Base-by-base conservation (phyloP, 495 filamentous ascomycete genomes). In the Bacidia rubella region DNA sequence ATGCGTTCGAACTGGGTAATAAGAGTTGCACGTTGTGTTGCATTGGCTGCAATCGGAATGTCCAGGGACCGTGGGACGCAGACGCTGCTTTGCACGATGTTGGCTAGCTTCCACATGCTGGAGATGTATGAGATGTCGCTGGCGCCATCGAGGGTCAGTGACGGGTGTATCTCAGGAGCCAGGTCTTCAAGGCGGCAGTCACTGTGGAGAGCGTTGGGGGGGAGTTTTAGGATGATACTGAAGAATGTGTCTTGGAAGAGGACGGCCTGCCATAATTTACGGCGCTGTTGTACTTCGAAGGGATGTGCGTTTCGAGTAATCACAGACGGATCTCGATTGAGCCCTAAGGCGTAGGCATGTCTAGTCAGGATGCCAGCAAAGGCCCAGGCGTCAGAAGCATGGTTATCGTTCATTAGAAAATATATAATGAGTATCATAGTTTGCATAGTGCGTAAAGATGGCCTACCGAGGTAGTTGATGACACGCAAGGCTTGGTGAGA, bases 401-500 rank as follows among this genome's bases (percentile, higher is more conserved):
- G 82, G 54, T 85, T 84, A 60, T 86, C 83, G 62, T 87, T 87
- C 64, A 87, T 83, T 22, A 87, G 70, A 58, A 86, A 87, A 59
- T 86, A 86, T 15, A 77, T 80, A 44, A 86, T 77, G 4, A 86
- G 61, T 0, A 86, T 78, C 82, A 87, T 86, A 12, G 83, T 77
- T 57, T 85, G 80, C 50, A 86, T 78, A 1, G 79, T 77, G n/a
- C 74, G 68, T 29, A 84, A 66, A 0, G 78, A 80, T 4, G 81
- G 78, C 24, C 74, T 75, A 54, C 79, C 83, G 3, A 86, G 71
- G 55, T 86, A 87, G 0, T 79, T 81, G 49, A 72, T 77, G 61
- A 86, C 72, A 0, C 80, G 71, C 26, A 87, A 63, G 0, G 81
- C 75, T 61, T 87, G 83, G 50, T 86, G 81, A 40, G 78, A 77